A percentile compares a stretch with the other conserved stretches of the same genome.
Conservation (phyloP, 805 yeast genomes). For the Metschnikowia kofuensis region DNA sequence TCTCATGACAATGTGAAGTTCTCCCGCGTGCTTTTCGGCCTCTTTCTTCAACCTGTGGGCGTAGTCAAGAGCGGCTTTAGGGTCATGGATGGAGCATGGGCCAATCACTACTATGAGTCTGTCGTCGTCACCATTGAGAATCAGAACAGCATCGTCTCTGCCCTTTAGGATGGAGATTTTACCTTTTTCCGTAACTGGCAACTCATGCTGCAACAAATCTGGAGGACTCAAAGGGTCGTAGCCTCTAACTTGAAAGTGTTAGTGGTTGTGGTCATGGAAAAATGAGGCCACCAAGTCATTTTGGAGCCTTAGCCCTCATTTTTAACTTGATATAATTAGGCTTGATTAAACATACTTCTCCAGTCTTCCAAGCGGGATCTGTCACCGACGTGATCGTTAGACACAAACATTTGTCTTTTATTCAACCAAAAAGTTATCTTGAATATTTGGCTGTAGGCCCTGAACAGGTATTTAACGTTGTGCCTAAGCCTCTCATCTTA, state of each 20-base stretch:
- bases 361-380: conserved; percentile 60
- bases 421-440: conserved; percentile 6
- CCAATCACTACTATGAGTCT: conserved; percentile 87
- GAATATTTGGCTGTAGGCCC: not conserved
- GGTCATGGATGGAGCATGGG: conserved; percentile 95
- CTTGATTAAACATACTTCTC: conserved; percentile 39
- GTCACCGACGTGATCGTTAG: conserved; percentile 83
- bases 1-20: conserved; percentile 87
- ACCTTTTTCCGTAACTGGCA: conserved; percentile 58
- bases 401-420: conserved; percentile 63
- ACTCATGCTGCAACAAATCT: conserved; percentile 81
- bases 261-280: not conserved
- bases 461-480: conserved; percentile 3
- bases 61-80: conserved; percentile 85
- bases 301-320: not conserved
- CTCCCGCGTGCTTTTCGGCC: conserved; percentile 68
- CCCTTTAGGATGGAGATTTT: conserved; percentile 68
- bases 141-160: conserved; percentile 72
- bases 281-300: not conserved
- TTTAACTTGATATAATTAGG: not conserved
- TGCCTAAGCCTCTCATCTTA: not conserved
- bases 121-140: conserved; percentile 75
- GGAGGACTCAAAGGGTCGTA: conserved; percentile 96
- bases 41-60: conserved; percentile 65
- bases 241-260: conserved; percentile 50